phyloP scores from a whole-genome alignment of 495 filamentous ascomycete genomes.

The Annulohypoxylon bovei region DNA sequence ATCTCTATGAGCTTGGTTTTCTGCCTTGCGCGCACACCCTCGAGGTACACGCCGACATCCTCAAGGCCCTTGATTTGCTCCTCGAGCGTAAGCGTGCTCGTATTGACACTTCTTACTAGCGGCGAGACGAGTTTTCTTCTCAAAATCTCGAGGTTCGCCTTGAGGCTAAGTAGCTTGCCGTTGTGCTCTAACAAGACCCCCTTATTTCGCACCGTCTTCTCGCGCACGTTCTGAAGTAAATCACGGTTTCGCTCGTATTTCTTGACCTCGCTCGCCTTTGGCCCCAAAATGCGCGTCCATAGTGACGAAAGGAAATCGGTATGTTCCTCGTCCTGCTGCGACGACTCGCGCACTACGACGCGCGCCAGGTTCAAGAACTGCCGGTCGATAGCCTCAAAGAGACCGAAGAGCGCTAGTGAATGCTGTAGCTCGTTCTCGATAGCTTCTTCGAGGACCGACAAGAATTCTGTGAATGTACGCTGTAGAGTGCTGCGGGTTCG shows the following conservation, averaged over 20 bases:
- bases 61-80: slow-evolving; percentile 86
- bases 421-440: slow-evolving; percentile 84
- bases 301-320: slow-evolving; percentile 82
- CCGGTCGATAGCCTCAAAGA: slow-evolving; percentile 87
- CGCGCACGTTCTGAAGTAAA: slow-evolving; percentile 77
- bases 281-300: slow-evolving; percentile 84
- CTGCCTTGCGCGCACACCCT: slow-evolving; percentile 75
- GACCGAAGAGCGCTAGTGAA: slow-evolving; percentile 76
- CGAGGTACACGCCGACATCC: slow-evolving; percentile 78
- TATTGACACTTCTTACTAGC: slow-evolving; percentile 74
- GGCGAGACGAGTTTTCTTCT: slow-evolving; percentile 82
- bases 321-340: slow-evolving; percentile 79
- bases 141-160: slow-evolving; percentile 81
- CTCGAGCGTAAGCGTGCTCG: slow-evolving; percentile 75
- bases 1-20: slow-evolving; percentile 85
- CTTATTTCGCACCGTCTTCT: slow-evolving; percentile 86
- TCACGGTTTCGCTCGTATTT: slow-evolving; percentile 90
- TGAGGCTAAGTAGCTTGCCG: slow-evolving; percentile 77
- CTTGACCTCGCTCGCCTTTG: slow-evolving; percentile 72
- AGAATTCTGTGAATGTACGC: slow-evolving; percentile 86
- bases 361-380: slow-evolving; percentile 89
- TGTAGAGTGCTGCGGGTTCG: slow-evolving; percentile 82
- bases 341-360: slow-evolving; percentile 83
- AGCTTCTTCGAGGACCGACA: slow-evolving; percentile 86
- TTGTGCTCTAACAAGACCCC: slow-evolving; percentile 84